A percentile compares a stretch with the other conserved stretches of the same genome.
phyloP scores from a whole-genome alignment of 495 filamentous ascomycete species.

The Tuber aestivum region DNA sequence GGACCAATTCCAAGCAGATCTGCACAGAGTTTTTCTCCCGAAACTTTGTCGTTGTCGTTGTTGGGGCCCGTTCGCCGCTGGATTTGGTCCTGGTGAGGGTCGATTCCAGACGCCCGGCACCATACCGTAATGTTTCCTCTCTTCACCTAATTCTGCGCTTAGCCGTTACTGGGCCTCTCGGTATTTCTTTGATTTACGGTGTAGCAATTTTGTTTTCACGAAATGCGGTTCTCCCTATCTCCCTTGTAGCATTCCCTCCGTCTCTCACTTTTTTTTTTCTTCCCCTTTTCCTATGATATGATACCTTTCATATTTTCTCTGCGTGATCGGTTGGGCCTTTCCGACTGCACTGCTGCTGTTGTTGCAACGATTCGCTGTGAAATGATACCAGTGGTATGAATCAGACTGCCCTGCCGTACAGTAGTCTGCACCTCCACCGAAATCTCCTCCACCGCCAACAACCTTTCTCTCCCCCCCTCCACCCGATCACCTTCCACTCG shows the following conservation, averaged over 20 bases:
- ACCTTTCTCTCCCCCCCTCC: not conserved
- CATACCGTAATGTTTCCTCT: not conserved
- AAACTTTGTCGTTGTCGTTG: too few species aligned
- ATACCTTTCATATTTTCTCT: not conserved
- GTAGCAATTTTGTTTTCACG: too few species aligned
- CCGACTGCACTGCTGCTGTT: not conserved
- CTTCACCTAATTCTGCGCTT: not conserved
- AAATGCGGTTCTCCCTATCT: too few species aligned
- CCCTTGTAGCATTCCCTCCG: conserved; percentile 22
- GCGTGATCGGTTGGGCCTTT: not conserved
- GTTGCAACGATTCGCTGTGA: not conserved
- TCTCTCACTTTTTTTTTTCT: conserved; percentile 21
- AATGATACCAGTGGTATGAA: not conserved
- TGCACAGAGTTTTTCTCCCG: too few species aligned
- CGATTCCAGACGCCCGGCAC: too few species aligned
- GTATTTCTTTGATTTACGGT: not conserved
- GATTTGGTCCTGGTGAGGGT: too few species aligned
- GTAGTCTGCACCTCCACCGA: not conserved
- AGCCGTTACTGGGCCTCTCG: not conserved
- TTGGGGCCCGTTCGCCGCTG: too few species aligned
- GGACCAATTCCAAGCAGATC: too few species aligned
- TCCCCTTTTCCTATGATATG: not conserved
- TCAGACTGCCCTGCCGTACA: not conserved
- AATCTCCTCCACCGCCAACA: not conserved
- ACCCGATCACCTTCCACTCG: not conserved